A percentile compares a stretch with the other conserved stretches of the same genome.
phyloP scores from a whole-genome alignment of 805 yeast species.

The Metschnikowia dekortorum region DNA sequence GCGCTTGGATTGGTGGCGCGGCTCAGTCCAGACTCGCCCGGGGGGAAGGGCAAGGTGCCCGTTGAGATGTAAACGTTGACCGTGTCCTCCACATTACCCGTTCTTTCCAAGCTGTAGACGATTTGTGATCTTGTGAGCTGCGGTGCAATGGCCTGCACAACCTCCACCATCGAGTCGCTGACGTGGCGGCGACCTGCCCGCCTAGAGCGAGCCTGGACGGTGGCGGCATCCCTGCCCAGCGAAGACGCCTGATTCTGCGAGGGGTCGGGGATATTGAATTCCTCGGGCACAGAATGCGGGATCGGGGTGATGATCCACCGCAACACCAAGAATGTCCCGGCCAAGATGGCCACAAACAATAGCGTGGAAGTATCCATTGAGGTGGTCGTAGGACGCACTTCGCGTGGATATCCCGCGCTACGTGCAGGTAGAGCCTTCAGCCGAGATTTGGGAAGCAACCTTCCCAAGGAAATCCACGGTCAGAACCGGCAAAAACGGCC shows the following conservation, averaged over 20 bases:
- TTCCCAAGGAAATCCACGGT: too few relatives aligned
- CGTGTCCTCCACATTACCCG: conserved; percentile 80
- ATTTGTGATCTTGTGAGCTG: conserved; percentile 65
- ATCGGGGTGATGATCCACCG: conserved; percentile 66
- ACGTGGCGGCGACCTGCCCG: conserved; percentile 42
- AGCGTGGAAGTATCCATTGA: conserved; percentile 53
- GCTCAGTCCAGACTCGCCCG: conserved; percentile 1
- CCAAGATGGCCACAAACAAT: conserved; percentile 44
- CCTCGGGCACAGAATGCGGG: conserved; percentile 32
- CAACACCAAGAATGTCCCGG: conserved; percentile 53
- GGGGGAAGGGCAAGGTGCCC: conserved; percentile 48
- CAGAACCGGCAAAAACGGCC: too few relatives aligned
- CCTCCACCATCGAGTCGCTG: conserved; percentile 73
- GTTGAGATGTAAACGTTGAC: conserved; percentile 64
- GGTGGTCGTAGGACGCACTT: neutral
- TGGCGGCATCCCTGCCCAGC: neutral
- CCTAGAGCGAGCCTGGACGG: conserved; percentile 4
- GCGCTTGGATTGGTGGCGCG: neutral
- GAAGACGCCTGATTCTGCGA: conserved; percentile 1
- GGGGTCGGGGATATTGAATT: conserved; percentile 17
- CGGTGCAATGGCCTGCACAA: conserved; percentile 82
- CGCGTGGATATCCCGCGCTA: neutral
- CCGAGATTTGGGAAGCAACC: too few relatives aligned
- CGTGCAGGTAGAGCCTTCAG: neutral
- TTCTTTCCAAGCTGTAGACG: conserved; percentile 62